Conservation (phyloP, 306 rosid genomes). For the Phaseolus lunatus region DNA sequence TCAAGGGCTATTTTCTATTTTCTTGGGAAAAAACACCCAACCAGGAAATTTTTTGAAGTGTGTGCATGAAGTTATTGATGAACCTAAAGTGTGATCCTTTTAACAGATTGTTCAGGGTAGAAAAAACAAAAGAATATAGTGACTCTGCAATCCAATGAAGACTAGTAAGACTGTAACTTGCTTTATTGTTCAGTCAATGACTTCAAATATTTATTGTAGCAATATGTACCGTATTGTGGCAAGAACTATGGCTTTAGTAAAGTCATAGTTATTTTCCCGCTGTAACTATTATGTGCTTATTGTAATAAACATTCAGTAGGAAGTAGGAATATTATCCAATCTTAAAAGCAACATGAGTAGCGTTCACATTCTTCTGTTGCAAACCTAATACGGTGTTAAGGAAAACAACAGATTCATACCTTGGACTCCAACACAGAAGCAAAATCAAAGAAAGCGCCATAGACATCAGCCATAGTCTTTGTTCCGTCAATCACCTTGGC, state of each 20-base stretch:
- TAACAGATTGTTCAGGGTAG: background rate
- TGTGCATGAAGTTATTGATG: background rate
- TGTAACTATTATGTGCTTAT: too few species aligned
- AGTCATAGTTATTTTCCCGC: too few species aligned
- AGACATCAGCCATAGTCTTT: conserved; percentile 83
- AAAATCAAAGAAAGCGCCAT: conserved; percentile 91
- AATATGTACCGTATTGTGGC: background rate
- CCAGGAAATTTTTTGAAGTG: background rate
- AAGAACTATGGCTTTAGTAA: conserved; percentile 32
- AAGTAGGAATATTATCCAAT: conserved; percentile 6
- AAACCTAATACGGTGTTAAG: conserved; percentile 39
- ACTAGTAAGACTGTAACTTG: too few species aligned
- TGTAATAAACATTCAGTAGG: conserved; percentile 25
- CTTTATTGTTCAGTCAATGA: too few species aligned
- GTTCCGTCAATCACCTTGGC: conserved; percentile 93
- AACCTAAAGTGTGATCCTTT: background rate
- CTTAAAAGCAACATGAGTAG: conserved; percentile 25
- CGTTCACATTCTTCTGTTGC: conserved; percentile 14
- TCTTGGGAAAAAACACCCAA: background rate
- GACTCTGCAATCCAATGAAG: too few species aligned
- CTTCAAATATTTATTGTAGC: too few species aligned
- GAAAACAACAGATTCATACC: conserved; percentile 59
- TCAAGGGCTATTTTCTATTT: background rate
- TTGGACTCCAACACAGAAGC: conserved; percentile 74
- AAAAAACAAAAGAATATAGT: too few species aligned